phyloP scores from a whole-genome alignment of 2,329 filamentous ascomycete species.

The Apiospora rasikravindrae region DNA sequence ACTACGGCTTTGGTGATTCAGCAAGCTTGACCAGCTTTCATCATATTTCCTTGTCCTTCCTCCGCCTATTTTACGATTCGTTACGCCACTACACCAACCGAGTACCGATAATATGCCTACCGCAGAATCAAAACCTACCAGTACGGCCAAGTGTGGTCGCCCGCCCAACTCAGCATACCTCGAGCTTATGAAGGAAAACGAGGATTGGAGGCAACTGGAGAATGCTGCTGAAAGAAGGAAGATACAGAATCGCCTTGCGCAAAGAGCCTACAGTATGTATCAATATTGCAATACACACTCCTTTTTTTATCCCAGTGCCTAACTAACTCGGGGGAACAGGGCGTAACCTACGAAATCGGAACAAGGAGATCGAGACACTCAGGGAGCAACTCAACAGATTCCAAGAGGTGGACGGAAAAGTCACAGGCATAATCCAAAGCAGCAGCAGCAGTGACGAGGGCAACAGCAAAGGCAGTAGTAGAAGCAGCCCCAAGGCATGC shows the following conservation, averaged over 20 bases:
- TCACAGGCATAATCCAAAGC: not conserved
- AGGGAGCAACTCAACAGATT: not conserved
- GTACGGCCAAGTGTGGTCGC: not conserved
- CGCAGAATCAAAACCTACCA: not conserved
- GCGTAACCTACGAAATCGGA: not conserved
- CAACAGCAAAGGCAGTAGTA: not conserved
- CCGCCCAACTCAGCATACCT: not conserved
- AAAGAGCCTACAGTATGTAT: not conserved
- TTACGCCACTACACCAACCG: too few species aligned
- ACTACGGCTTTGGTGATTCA: not conserved
- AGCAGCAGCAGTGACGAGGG: not conserved
- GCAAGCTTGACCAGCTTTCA: not conserved
- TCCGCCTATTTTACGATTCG: not conserved
- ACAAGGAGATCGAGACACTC: slow-evolving; percentile 9
- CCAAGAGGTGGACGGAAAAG: not conserved
- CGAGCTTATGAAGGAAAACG: not conserved
- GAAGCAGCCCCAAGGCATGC: not conserved
- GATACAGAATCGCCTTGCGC: slow-evolving; percentile 10
- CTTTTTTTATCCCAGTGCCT: too few species aligned
- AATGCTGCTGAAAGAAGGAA: not conserved
- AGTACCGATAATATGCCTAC: not conserved
- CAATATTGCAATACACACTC: not conserved
- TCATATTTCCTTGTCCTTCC: not conserved
- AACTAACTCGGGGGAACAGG: not conserved
- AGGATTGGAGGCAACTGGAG: slow-evolving; percentile 9